These are phyloP conservation scores for Diplotaxis tenuifolia DNA, from an alignment of 345 rosid species.

Conservation along the genomic window DNA sequence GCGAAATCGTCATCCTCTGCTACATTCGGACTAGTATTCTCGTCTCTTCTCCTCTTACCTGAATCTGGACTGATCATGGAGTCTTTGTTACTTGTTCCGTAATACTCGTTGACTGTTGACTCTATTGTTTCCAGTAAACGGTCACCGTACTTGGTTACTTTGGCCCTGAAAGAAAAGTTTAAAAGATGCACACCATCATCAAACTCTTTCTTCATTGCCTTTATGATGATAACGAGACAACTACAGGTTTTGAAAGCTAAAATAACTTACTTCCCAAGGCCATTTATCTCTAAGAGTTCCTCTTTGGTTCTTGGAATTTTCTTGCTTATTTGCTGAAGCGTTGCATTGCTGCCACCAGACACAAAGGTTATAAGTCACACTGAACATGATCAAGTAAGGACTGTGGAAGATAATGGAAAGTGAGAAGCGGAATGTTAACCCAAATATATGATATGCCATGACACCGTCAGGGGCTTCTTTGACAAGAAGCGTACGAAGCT, in stretches of 20 bases:
- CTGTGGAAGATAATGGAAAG: background rate
- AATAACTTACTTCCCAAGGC: slow-evolving; percentile 89
- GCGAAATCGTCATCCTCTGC: slow-evolving; percentile 55
- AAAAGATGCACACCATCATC: slow-evolving; percentile 6
- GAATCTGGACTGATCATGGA: slow-evolving; percentile 58
- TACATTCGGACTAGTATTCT: slow-evolving; percentile 33
- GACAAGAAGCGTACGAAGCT: slow-evolving; percentile 71
- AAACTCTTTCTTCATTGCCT: slow-evolving; percentile 4
- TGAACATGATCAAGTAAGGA: slow-evolving; percentile 6
- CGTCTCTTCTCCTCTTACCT: slow-evolving; percentile 72
- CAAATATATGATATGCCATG: slow-evolving; percentile 91
- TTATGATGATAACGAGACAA: background rate
- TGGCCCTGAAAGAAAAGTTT: slow-evolving; percentile 49
- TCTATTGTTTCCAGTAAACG: slow-evolving; percentile 81
- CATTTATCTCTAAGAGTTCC: slow-evolving; percentile 89
- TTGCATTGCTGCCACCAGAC: slow-evolving; percentile 58
- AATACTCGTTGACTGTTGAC: slow-evolving; percentile 56
- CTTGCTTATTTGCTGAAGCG: slow-evolving; percentile 72
- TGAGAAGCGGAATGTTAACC: slow-evolving; percentile 43
- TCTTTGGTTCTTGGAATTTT: slow-evolving; percentile 81
- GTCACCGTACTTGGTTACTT: slow-evolving; percentile 76
- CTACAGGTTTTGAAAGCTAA: background rate
- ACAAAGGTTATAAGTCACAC: background rate
- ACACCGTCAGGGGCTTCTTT: slow-evolving; percentile 86
- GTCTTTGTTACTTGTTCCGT: slow-evolving; percentile 47